Evolutionary conservation across 345 rosid species (phyloP).

Genomic region (Brassica rapa): DNA sequence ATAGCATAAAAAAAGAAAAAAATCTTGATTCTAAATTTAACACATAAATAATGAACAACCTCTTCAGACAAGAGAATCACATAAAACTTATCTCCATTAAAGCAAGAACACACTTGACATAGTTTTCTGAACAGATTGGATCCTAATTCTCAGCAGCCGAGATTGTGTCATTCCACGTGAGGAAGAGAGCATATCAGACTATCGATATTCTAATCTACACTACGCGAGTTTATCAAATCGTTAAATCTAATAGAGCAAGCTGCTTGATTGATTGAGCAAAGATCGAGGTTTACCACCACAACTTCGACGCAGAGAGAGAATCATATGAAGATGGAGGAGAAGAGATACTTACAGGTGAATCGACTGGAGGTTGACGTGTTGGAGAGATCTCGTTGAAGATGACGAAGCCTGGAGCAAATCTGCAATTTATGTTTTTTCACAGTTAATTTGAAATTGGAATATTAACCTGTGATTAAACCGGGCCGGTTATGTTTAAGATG

Average conservation of each 20-base stretch:
- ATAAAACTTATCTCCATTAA: not conserved
- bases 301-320: not conserved
- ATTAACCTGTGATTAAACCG: not conserved
- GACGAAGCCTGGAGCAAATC: not conserved
- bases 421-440: not conserved
- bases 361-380: not conserved
- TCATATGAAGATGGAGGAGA: not conserved
- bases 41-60: not conserved
- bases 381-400: not conserved
- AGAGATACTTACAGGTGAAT: not conserved
- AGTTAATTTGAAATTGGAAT: not conserved
- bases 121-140: not conserved
- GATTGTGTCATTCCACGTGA: not conserved
- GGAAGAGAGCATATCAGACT: not conserved
- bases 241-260: not conserved
- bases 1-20: too few relatives aligned
- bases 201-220: not conserved
- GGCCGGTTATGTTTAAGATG: not conserved
- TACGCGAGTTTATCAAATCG: not conserved
- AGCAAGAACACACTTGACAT: constrained; percentile 3
- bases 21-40: too few relatives aligned
- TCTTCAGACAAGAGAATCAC: not conserved
- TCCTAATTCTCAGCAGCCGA: not conserved
- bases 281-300: not conserved
- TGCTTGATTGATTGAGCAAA: constrained; percentile 6